Percentiles rank a stretch among this genome's conserved stretches.
These are phyloP conservation scores for Senna tora DNA, from an alignment of 306 rosid genomes.

Conservation along the genomic window DNA sequence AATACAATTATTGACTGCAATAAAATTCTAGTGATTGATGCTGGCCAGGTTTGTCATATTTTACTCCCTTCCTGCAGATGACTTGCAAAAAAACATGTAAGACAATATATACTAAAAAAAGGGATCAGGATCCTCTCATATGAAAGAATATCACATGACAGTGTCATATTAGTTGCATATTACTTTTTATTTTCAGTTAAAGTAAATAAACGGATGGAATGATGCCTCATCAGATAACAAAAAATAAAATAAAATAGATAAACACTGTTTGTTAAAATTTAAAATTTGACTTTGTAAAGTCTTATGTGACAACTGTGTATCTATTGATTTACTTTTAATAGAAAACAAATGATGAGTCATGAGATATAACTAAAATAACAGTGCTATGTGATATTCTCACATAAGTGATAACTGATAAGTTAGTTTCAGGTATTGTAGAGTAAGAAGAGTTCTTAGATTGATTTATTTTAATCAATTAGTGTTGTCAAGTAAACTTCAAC, in stretches of 20 bases:
- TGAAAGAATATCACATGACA: not conserved
- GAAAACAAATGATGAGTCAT: not conserved
- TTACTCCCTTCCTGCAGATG: slow-evolving; percentile 14
- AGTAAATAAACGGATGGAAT: not conserved
- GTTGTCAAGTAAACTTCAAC: slow-evolving; percentile 11
- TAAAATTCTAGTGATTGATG: slow-evolving; percentile 71
- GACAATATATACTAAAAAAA: not conserved
- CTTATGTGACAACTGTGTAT: not conserved
- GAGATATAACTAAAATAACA: not conserved
- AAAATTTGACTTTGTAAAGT: not conserved
- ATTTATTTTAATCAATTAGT: not conserved
- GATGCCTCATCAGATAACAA: not conserved
- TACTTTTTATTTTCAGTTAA: not conserved
- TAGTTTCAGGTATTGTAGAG: not conserved
- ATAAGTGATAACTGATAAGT: not conserved
- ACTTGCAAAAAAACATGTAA: not conserved
- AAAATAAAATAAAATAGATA: too few relatives aligned
- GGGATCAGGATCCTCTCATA: not conserved
- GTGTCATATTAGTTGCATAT: not conserved
- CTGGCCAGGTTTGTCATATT: slow-evolving; percentile 63
- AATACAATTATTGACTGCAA: slow-evolving; percentile 84
- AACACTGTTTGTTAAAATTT: not conserved
- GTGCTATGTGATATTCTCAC: not conserved
- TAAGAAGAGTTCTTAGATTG: not conserved
- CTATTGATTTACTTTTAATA: not conserved